These are phyloP conservation scores for Harrya chromipes DNA, from an alignment of 768 basidiomycete genomes.

Conservation along the genomic window DNA sequence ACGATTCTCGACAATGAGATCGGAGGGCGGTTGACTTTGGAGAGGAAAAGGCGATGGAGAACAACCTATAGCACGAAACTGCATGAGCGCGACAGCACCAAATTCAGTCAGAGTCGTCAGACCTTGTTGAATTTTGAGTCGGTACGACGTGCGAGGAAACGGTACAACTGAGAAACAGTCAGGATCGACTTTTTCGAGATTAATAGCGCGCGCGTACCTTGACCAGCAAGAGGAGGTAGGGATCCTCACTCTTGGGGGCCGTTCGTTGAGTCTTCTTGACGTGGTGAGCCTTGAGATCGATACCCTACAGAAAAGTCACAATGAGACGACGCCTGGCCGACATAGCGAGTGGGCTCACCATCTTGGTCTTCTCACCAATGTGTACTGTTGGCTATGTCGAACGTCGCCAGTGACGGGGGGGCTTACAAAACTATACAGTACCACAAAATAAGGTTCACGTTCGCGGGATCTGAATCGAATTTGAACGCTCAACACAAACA, in stretches of 20 bases:
- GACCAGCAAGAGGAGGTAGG: constrained; percentile 96
- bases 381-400: constrained; percentile 48
- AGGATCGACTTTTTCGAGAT: constrained; percentile 6
- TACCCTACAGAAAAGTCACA: constrained; percentile 58
- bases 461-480: constrained; percentile 30
- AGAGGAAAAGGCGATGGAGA: constrained; percentile 95
- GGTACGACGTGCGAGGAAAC: constrained; percentile 97
- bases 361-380: constrained; percentile 68
- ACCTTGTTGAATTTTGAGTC: constrained; percentile 97
- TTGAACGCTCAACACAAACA: constrained; percentile 37
- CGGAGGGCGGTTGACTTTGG: constrained; percentile 96
- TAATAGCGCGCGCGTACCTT: constrained; percentile 57
- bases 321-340: constrained; percentile 21
- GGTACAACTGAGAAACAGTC: constrained; percentile 72
- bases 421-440: constrained; percentile 71
- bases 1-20: constrained; percentile 91
- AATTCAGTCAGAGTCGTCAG: constrained; percentile 6
- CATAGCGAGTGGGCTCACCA: constrained; percentile 65
- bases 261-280: constrained; percentile 96
- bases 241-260: constrained; percentile 98
- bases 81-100: constrained; percentile 16
- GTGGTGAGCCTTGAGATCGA: constrained; percentile 94
- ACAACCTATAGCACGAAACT: constrained; percentile 55
- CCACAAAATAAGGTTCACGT: constrained; percentile 35
- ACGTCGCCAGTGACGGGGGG: constrained; percentile 35